Base-by-base conservation (phyloP, 1,139 yeast species). In the Hyphopichia fennica region DNA sequence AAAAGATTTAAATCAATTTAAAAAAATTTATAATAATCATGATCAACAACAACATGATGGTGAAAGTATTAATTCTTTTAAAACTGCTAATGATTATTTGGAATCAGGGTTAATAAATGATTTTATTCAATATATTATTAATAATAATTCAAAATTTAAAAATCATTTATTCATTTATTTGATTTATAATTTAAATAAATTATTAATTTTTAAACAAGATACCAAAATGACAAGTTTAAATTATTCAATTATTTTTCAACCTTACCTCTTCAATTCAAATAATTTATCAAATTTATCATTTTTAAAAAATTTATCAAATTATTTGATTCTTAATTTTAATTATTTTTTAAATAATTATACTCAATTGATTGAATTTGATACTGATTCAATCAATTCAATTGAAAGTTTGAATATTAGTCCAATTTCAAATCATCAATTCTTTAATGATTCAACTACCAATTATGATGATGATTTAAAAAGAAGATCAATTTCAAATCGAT, bases 171-270 rank as follows among this genome's bases (percentile, higher is more conserved):
- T 52, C 38, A 32, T 50, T 27, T 53, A 51, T 36, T 16, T 41
- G 17, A 37, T 52, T n/a, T 37, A 48, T 23, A 44, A 41, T 28
- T 14, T 35, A 17, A 15, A 37, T 17, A 41, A 43, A 23, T 44
- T 52, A 15, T 5, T 11, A 11, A 27, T 8, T 7, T 40, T 40
- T 19, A 43, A 41, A 34, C 29, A 38, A 1, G 25, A 34, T 8
- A 53, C 57, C 2, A 53, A 52, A 35, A 53, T 53, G 57, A 39
- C 55, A 7, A 36, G 47, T 15, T 45, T 48, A 40, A 53, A 53
- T 34, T 53, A 39, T 39, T 44, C 57, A 13, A 53, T 52, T 15
- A 49, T 53, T 17, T 53, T 51, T 42, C 57, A 53, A 37, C 57
- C 56, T 10, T 52, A 52, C 35, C 43, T 53, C 11, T 47, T 53